Evolutionary conservation across 768 basidiomycete species (phyloP).

Genomic region (Omphalotus guepiniiformis): DNA sequence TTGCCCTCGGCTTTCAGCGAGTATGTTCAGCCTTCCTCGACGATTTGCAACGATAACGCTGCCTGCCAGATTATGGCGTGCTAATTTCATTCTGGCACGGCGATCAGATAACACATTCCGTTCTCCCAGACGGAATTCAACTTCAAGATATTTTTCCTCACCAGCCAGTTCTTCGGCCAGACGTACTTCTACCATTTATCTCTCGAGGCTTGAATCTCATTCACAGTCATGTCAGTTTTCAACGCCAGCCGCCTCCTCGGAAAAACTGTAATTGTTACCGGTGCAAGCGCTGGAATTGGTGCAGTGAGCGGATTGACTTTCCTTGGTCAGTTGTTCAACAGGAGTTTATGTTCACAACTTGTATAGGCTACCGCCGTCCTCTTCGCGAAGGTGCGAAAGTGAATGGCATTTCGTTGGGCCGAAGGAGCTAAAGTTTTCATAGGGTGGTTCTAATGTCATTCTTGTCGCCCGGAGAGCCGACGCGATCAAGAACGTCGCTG

Average conservation of each 20-base stretch:
- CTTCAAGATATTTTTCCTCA: not conserved
- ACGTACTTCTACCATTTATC: not conserved
- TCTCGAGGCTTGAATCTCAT: slow-evolving; percentile 1
- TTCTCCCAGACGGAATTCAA: not conserved
- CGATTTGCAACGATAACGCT: no score
- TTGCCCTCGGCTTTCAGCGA: no score
- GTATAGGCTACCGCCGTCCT: slow-evolving; percentile 79
- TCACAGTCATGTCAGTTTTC: slow-evolving; percentile 70
- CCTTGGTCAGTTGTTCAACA: not conserved
- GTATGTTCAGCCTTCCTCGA: no score
- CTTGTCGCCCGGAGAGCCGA: slow-evolving; percentile 78
- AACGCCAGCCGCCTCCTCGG: slow-evolving; percentile 74
- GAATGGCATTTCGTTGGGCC: not conserved
- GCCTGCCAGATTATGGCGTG: not conserved
- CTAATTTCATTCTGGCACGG: not conserved
- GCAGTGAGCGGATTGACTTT: slow-evolving; percentile 48
- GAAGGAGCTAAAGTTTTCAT: not conserved
- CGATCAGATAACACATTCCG: not conserved
- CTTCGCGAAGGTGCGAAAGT: slow-evolving; percentile 70
- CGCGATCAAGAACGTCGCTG: slow-evolving; percentile 63
- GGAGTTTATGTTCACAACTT: slow-evolving; percentile 1
- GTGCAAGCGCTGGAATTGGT: slow-evolving; percentile 88
- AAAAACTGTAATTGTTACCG: slow-evolving; percentile 86
- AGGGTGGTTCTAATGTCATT: slow-evolving; percentile 88
- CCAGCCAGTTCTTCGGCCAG: not conserved